A percentile compares a stretch with the other conserved stretches of the same genome.
Evolutionary conservation across 768 basidiomycete genomes (phyloP).

Genomic region (Kwoniella europaea): DNA sequence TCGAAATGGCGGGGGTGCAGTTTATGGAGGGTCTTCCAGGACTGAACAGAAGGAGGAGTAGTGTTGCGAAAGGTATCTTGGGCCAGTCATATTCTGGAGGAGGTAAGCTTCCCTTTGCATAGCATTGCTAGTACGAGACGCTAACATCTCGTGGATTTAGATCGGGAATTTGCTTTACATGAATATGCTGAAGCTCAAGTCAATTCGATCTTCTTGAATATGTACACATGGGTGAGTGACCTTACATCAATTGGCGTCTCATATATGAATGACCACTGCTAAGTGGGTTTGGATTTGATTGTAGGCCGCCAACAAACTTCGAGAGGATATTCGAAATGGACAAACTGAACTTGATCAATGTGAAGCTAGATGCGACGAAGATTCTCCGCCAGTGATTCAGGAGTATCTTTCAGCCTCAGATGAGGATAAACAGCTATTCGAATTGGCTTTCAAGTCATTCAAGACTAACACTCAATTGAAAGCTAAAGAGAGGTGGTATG

Average conservation of each 20-base stretch:
- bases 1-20: slow-evolving; percentile 58
- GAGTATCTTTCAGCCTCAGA: slow-evolving; percentile 57
- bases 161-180: slow-evolving; percentile 47
- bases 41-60: slow-evolving; percentile 50
- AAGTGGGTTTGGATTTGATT: not conserved
- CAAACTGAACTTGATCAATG: slow-evolving; percentile 27
- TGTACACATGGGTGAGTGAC: slow-evolving; percentile 56
- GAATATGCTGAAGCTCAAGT: slow-evolving; percentile 54
- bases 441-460: slow-evolving; percentile 52
- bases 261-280: not conserved
- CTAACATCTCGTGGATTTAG: slow-evolving; percentile 18
- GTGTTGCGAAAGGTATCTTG: slow-evolving; percentile 51
- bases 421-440: slow-evolving; percentile 57
- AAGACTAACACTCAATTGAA: slow-evolving; percentile 57
- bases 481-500: slow-evolving; percentile 55
- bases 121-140: not conserved
- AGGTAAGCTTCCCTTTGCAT: slow-evolving; percentile 15
- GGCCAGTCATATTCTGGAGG: slow-evolving; percentile 31
- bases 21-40: slow-evolving; percentile 56
- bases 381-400: slow-evolving; percentile 51
- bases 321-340: slow-evolving; percentile 45
- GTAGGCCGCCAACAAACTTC: slow-evolving; percentile 53
- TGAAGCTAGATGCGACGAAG: slow-evolving; percentile 24
- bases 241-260: not conserved
- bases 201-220: slow-evolving; percentile 46